phyloP scores from a whole-genome alignment of 163 green algal species.

The Prototheca cutis region DNA sequence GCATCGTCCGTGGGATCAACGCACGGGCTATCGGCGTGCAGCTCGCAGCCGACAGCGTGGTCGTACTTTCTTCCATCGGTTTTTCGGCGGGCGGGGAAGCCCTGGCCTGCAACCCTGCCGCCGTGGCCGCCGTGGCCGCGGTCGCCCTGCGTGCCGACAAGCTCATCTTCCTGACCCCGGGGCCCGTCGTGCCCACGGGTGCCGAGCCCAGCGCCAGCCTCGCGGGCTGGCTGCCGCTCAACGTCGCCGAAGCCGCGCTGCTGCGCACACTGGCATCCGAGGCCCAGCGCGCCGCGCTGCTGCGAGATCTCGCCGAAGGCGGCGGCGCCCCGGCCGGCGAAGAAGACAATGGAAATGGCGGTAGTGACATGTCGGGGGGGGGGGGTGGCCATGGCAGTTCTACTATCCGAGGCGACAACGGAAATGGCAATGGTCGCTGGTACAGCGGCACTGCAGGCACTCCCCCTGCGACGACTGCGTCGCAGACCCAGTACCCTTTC shows the following conservation, averaged over 20 bases:
- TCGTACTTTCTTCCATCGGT: constrained; percentile 85
- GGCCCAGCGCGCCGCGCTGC: background rate
- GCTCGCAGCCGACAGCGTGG: constrained; percentile 72
- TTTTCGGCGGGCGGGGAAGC: constrained; percentile 79
- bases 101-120: constrained; percentile 67
- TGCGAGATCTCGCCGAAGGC: background rate
- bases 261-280: background rate
- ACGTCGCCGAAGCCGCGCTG: constrained; percentile 49
- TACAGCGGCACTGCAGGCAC: no score
- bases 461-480: no score
- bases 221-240: constrained; percentile 68
- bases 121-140: constrained; percentile 50
- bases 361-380: background rate
- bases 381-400: no score
- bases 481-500: no score
- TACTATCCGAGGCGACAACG: no score
- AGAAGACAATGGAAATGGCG: background rate
- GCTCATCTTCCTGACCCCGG: constrained; percentile 21
- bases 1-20: constrained; percentile 75
- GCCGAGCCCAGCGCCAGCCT: no score
- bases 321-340: background rate
- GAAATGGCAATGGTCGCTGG: no score
- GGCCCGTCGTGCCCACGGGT: background rate
- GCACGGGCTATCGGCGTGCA: constrained; percentile 59
- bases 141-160: constrained; percentile 49